phyloP scores from a whole-genome alignment of 1,139 yeast genomes.

The Candida pseudoviswanathii region DNA sequence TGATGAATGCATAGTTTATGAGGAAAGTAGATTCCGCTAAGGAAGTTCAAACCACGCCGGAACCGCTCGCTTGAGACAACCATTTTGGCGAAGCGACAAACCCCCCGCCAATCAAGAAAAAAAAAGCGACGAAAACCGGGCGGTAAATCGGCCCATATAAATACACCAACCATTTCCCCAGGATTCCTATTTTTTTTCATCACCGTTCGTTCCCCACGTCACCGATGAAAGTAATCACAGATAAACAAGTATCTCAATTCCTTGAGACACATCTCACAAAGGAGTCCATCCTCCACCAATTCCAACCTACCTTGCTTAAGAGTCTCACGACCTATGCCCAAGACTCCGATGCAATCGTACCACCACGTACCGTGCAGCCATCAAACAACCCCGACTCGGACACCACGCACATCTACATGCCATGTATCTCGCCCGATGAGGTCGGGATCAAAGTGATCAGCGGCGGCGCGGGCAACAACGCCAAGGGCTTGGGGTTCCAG shows the following conservation, averaged over 20 bases:
- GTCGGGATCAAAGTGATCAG: constrained; percentile 50
- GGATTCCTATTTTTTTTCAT: background rate
- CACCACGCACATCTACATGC: constrained; percentile 64
- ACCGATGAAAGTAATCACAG: constrained; percentile 34
- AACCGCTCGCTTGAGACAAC: constrained; percentile 1
- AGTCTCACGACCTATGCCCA: constrained; percentile 24
- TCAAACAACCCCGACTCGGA: constrained; percentile 31
- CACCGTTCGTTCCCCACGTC: too few relatives aligned
- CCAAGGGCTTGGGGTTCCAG: constrained; percentile 48
- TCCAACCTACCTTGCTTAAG: constrained; percentile 29
- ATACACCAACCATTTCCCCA: too few relatives aligned
- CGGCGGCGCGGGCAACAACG: constrained; percentile 45
- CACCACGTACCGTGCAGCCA: constrained; percentile 34
- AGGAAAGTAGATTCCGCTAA: background rate
- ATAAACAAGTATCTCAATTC: constrained; percentile 22
- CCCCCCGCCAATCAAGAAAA: background rate
- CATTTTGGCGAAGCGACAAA: background rate
- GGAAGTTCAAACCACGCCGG: background rate
- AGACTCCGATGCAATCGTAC: constrained; percentile 33
- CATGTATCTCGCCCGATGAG: constrained; percentile 54
- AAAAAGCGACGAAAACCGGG: background rate
- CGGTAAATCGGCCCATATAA: background rate
- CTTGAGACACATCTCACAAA: constrained; percentile 21
- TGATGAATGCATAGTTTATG: background rate
- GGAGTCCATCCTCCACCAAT: constrained; percentile 23